A percentile compares a stretch with the other conserved stretches of the same genome.
Conservation (phyloP, 441 rosid genomes). For the Erodium texanum region DNA sequence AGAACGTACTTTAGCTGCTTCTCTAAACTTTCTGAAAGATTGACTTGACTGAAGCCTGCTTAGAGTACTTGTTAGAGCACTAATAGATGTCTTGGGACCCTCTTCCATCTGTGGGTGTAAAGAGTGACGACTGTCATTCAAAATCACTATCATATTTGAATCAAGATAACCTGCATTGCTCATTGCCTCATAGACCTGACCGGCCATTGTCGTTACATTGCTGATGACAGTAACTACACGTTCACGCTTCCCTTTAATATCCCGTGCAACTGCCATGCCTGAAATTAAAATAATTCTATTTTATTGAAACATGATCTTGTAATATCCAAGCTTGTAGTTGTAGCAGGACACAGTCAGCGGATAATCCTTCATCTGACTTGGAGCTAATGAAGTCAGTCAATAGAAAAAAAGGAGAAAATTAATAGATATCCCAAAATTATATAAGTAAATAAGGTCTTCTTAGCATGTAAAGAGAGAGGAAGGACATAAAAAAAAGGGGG, state of each 20-base stretch:
- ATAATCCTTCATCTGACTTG: not conserved
- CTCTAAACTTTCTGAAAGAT: constrained; percentile 70
- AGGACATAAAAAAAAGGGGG: not conserved
- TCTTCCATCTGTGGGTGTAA: constrained; percentile 68
- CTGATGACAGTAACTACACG: constrained; percentile 64
- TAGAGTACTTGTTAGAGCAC: constrained; percentile 65
- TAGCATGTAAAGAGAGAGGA: constrained; percentile 1
- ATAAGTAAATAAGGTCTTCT: not conserved
- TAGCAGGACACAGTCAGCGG: not conserved
- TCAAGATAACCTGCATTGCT: constrained; percentile 87
- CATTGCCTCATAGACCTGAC: constrained; percentile 95
- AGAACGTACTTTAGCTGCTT: constrained; percentile 67
- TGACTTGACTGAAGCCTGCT: constrained; percentile 86
- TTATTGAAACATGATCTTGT: constrained; percentile 1
- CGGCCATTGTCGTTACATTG: constrained; percentile 72
- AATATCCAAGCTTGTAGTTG: not conserved
- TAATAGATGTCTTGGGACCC: constrained; percentile 63
- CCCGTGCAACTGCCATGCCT: constrained; percentile 91
- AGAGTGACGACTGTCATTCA: constrained; percentile 74
- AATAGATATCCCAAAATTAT: not conserved
- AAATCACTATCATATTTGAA: constrained; percentile 75
- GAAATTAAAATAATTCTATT: constrained; percentile 12
- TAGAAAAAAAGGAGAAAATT: not conserved
- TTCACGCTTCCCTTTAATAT: constrained; percentile 74
- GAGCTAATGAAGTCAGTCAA: not conserved